These are phyloP conservation scores for Curvularia eragrostidis DNA, from an alignment of 2,329 filamentous ascomycete species.

Conservation along the genomic window DNA sequence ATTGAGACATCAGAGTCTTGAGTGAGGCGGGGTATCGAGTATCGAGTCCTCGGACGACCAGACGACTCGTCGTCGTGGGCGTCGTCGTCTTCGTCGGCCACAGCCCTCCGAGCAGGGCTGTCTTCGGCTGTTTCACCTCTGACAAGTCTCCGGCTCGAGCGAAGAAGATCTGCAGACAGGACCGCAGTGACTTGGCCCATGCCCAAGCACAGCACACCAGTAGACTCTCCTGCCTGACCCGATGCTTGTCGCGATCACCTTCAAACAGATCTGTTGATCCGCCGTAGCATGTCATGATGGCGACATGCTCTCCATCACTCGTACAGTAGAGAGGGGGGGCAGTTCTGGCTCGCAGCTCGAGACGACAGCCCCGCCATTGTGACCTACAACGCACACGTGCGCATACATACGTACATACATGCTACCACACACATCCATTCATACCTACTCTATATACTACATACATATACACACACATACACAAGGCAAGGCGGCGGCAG, in stretches of 20 bases:
- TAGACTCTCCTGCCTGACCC: constrained; percentile 14
- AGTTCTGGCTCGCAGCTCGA: background rate
- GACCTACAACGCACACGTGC: background rate
- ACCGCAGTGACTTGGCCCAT: constrained; percentile 22
- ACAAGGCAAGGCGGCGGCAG: background rate
- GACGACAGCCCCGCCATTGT: background rate
- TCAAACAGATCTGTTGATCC: constrained; percentile 3
- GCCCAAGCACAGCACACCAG: constrained; percentile 11
- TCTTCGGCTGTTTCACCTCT: constrained; percentile 39
- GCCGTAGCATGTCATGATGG: constrained; percentile 3
- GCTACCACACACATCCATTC: background rate
- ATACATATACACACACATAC: background rate
- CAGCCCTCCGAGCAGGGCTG: constrained; percentile 19
- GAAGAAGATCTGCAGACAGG: constrained; percentile 34
- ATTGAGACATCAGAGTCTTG: constrained; percentile 11
- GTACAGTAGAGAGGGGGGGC: no score
- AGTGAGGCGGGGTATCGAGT: constrained; percentile 31
- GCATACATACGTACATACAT: no score
- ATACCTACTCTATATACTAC: background rate
- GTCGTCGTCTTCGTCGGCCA: background rate
- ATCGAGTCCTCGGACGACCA: constrained; percentile 15
- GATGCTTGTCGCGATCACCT: constrained; percentile 9
- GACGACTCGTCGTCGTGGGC: constrained; percentile 14
- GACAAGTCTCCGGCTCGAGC: constrained; percentile 19
- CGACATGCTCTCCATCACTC: background rate